These are phyloP conservation scores for Vaucheria bursata DNA, from an alignment of 352 stramenopile genomes.

Conservation along the genomic window DNA sequence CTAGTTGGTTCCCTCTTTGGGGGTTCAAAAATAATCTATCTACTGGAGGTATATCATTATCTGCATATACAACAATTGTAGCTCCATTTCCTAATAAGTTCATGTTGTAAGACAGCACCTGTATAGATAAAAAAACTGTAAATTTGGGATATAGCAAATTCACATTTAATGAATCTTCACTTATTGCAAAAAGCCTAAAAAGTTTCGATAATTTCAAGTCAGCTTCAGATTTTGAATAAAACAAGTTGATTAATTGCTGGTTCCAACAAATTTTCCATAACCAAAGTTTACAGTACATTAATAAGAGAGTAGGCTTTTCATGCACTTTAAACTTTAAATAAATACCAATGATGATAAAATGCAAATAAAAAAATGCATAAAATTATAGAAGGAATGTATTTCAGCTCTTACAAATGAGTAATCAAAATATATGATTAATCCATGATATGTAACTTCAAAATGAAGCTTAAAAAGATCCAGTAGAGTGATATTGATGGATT, in stretches of 20 bases:
- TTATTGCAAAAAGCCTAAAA: background rate
- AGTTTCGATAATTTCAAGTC: background rate
- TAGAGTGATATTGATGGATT: too few relatives aligned
- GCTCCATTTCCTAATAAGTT: constrained; percentile 73
- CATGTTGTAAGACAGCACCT: constrained; percentile 63
- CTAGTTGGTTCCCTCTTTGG: constrained; percentile 77
- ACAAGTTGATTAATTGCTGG: background rate
- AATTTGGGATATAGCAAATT: background rate
- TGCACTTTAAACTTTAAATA: too few relatives aligned
- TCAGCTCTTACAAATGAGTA: background rate
- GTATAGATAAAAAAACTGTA: background rate
- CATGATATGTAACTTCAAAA: background rate
- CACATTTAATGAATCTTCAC: background rate
- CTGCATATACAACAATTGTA: constrained; percentile 64
- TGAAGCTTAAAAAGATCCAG: too few relatives aligned
- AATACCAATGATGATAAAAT: too few relatives aligned
- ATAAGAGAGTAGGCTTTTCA: background rate
- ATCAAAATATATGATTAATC: background rate
- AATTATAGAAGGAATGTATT: too few relatives aligned
- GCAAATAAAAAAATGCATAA: too few relatives aligned
- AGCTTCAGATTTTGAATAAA: background rate
- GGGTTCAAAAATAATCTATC: constrained; percentile 56
- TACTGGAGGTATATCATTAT: constrained; percentile 52
- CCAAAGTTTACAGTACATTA: too few relatives aligned
- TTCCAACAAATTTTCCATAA: too few relatives aligned